Conservation (phyloP, 306 rosid species). For the Acacia crassicarpa region DNA sequence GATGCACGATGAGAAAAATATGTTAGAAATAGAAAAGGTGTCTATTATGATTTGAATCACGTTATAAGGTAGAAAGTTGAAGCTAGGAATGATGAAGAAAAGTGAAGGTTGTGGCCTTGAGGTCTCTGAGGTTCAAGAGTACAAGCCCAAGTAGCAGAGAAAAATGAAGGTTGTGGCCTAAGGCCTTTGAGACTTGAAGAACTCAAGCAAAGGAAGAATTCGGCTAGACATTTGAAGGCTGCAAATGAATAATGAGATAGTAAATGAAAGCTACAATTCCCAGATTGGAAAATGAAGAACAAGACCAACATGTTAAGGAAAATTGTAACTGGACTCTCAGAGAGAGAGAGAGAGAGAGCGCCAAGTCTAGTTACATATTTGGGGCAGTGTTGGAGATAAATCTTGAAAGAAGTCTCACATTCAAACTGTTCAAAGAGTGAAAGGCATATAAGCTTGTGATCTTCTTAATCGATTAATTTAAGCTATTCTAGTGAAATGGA, state of each 20-base stretch:
- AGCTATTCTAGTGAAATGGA: background rate
- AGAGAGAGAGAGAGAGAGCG: background rate
- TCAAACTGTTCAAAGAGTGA: background rate
- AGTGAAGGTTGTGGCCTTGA: background rate
- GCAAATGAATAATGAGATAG: background rate
- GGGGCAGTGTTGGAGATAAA: background rate
- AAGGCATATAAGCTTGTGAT: background rate
- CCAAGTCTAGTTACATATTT: background rate
- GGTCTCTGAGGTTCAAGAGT: background rate
- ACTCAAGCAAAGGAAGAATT: background rate
- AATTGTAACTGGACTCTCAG: background rate
- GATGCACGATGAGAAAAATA: background rate
- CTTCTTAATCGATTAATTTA: background rate
- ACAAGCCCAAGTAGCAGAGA: too few species aligned
- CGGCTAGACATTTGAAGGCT: background rate
- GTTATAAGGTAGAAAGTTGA: background rate
- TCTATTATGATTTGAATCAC: slow-evolving; percentile 2
- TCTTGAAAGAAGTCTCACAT: background rate
- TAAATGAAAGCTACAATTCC: background rate
- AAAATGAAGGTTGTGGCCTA: background rate
- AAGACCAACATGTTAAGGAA: background rate
- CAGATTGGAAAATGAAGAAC: background rate
- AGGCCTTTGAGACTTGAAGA: background rate
- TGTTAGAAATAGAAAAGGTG: background rate
- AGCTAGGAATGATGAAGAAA: background rate